Base-by-base conservation (phyloP, 495 filamentous ascomycete species). In the Bacidia gigantensis region DNA sequence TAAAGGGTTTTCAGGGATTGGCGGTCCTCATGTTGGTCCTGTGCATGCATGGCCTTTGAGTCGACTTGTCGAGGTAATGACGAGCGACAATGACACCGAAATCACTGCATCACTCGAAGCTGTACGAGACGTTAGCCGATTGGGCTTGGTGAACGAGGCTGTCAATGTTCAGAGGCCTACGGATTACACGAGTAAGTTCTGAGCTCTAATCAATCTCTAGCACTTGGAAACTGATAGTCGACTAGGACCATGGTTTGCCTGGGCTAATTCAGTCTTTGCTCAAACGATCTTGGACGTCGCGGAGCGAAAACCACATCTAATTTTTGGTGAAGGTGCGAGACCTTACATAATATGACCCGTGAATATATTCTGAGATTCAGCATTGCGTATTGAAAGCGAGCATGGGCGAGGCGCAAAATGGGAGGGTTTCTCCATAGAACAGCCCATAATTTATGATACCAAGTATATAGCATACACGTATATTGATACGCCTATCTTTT, bases 41-140 rank as follows among this genome's bases (percentile, higher is more conserved):
- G 68, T 79, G 58, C 82, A 95, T 53, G 90, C 89, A n/a, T 99
- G 92, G 92, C 92, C 92, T 1, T 95, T 99, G 84, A 90, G 85
- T 57, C 71, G 95, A 51, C 74, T 99, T 11, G 75, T 95, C 3
- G 87, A 95, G 67, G 86, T 86, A 21, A 84, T 88, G 75, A 99
- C 92, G 2, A 85, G 79, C n/a, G 75, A 90, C 44, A 75, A 92
- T 49, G 89, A 93, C 50, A 71, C 78, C 5, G 93, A 97, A 67
- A 96, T 99, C 50, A 69, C 62, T 51, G 69, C 74, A 26, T 80
- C 75, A 52, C 61, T 99, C 47, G 69, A 77, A n/a, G 60, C 82
- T 35, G 90, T 99, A 50, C 74, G 85, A 40, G 72, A 78, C 54
- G 80, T 80, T 2, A 84, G 84, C 54, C 70, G 70, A 40, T 72